Conservation (phyloP, 2,329 filamentous ascomycete species). For the Ustulina deusta region DNA sequence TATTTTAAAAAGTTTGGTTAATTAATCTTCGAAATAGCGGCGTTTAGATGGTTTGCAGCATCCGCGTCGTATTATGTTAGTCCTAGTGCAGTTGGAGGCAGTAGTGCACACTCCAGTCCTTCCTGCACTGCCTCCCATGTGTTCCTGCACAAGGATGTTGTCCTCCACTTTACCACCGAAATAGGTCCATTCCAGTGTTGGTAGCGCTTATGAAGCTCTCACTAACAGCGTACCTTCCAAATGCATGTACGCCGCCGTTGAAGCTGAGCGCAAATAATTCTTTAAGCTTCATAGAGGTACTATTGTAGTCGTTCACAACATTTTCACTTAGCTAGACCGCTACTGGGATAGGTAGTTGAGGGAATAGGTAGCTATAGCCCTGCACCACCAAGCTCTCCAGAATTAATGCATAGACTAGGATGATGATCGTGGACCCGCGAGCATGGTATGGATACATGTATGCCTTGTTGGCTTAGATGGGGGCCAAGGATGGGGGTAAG, state of each 20-base stretch:
- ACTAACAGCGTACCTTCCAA: not conserved
- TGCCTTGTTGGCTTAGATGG: constrained; percentile 31
- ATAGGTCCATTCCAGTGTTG: constrained; percentile 11
- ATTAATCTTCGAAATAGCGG: not conserved
- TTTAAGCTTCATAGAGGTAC: constrained; percentile 6
- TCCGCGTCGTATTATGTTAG: not conserved
- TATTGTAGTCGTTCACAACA: not conserved
- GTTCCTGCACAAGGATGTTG: constrained; percentile 18
- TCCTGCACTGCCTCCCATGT: constrained; percentile 15
- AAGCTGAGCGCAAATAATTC: not conserved
- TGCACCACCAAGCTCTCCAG: constrained; percentile 30
- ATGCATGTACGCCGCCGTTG: constrained; percentile 8
- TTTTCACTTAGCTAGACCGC: constrained; percentile 1
- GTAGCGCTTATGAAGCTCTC: not conserved
- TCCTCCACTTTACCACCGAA: constrained; percentile 31
- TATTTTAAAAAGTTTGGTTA: no score
- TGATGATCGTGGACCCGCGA: constrained; percentile 28
- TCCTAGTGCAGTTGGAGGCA: not conserved
- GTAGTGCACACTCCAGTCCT: not conserved
- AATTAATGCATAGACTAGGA: no score
- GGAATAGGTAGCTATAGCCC: constrained; percentile 12
- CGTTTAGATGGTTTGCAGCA: not conserved
- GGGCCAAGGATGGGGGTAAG: constrained; percentile 37
- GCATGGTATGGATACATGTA: constrained; percentile 14
- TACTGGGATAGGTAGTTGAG: not conserved